Evolutionary conservation across 768 basidiomycete species (phyloP).

Genomic region (Exidia glandulosa): DNA sequence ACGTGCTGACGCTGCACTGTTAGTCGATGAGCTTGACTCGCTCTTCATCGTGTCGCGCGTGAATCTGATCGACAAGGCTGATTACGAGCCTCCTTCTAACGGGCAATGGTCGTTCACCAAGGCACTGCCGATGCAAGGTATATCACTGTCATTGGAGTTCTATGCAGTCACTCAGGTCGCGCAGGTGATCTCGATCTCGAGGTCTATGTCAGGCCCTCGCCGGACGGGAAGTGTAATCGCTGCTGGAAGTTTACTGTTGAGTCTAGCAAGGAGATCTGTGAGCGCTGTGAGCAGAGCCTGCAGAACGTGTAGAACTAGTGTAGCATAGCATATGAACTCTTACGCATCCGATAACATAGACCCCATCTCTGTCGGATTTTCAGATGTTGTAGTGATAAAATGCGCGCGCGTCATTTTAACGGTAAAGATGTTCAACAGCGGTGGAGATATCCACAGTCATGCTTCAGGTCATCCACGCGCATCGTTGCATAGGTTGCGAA

Average conservation of each 20-base stretch:
- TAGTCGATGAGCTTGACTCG: constrained; percentile 55
- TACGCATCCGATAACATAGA: too few relatives aligned
- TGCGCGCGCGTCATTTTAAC: too few relatives aligned
- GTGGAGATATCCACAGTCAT: too few relatives aligned
- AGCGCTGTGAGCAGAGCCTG: background rate
- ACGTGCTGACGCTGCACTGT: background rate
- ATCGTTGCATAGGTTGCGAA: too few relatives aligned
- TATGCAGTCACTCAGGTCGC: background rate
- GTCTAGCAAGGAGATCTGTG: constrained; percentile 40
- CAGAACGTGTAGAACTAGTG: too few relatives aligned
- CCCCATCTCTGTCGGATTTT: too few relatives aligned
- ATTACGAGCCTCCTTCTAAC: constrained; percentile 27
- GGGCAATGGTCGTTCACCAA: constrained; percentile 41
- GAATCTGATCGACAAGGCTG: constrained; percentile 32
- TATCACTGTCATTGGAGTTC: constrained; percentile 6
- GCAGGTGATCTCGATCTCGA: constrained; percentile 19
- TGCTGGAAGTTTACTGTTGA: constrained; percentile 75
- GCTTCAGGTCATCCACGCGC: too few relatives aligned
- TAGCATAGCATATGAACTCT: too few relatives aligned
- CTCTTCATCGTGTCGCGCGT: constrained; percentile 78
- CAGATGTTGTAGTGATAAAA: too few relatives aligned
- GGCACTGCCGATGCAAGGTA: constrained; percentile 36
- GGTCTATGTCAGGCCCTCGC: constrained; percentile 53
- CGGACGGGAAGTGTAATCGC: constrained; percentile 66
- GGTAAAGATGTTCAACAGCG: too few relatives aligned